Base-by-base conservation (phyloP, 2,329 filamentous ascomycete genomes). In the Verticillium nonalfalfae region DNA sequence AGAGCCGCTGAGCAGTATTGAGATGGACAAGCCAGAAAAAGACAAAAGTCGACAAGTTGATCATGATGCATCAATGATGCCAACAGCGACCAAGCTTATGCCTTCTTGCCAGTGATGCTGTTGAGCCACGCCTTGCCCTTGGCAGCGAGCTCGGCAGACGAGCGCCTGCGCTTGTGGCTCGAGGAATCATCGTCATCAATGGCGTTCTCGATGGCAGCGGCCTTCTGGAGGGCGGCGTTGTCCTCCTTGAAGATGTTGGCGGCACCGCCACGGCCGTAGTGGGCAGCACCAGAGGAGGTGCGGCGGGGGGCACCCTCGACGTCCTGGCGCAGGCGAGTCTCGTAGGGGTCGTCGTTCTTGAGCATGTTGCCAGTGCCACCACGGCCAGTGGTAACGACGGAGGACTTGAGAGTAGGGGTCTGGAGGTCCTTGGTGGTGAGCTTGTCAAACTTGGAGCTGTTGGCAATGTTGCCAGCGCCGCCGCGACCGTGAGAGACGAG, bases 351-450 rank as follows among this genome's bases (percentile, higher is more conserved):
- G 65, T 85, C 86, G 71, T 89, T 88, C 67, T 77, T 79, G 57
- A 90, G 87, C 89, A 97, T 96, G 79, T 96, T 97, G 63, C 93
- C 93, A 4, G 85, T 88, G 64, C 93, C 93, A 61, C 93, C 93
- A 59, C 93, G 90, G 61, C 93, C 93, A 3, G 93, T 97, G 21
- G 93, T 97, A 71, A 94, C 93, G 66, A 91, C 81, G n/a, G 90
- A 78, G 56, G 85, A 85, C 78, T 96, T 97, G 72, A 98, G 85
- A 13, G 86, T 90, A 1, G 93, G 93, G 1, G 93, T 97, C 69
- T 88, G 79, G 65, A 96, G 85, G 70, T 94, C 90, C 65, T 84
- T 77, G 58, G 85, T 78, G 35, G 79, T 75, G 55, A 86, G 68
- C 63, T 75, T 74, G 52, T 75, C 74, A 14, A 79, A 79, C 64